A percentile compares a stretch with the other conserved stretches of the same genome.
Evolutionary conservation across 768 basidiomycete genomes (phyloP).

Genomic region (Boletus sp.): DNA sequence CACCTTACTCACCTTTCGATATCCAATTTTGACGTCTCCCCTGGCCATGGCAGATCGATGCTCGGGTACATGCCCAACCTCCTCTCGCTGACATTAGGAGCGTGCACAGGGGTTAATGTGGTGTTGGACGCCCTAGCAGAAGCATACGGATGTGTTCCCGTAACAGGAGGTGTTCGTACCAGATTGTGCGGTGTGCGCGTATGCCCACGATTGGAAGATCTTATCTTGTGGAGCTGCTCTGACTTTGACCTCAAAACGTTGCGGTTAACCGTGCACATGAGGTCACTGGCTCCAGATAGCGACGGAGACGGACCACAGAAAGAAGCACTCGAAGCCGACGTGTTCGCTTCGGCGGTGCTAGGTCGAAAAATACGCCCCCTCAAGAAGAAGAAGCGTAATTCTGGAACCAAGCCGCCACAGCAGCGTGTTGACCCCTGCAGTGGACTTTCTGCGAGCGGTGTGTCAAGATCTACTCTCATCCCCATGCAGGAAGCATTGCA

Average conservation of each 20-base stretch:
- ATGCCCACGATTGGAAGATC: slow-evolving; percentile 49
- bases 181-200: slow-evolving; percentile 39
- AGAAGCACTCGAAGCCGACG: slow-evolving; percentile 16
- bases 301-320: slow-evolving; percentile 13
- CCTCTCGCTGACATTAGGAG: slow-evolving; percentile 44
- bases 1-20: slow-evolving; percentile 50
- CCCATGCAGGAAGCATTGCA: slow-evolving; percentile 36
- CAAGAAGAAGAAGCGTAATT: slow-evolving; percentile 25
- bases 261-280: slow-evolving; percentile 36
- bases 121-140: slow-evolving; percentile 43
- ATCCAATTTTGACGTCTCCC: slow-evolving; percentile 42
- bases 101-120: slow-evolving; percentile 40
- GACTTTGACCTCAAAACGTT: slow-evolving; percentile 40
- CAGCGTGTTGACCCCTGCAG: slow-evolving; percentile 12
- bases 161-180: slow-evolving; percentile 8
- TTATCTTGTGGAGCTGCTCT: slow-evolving; percentile 49
- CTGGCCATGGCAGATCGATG: slow-evolving; percentile 39
- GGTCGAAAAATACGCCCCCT: slow-evolving; percentile 37
- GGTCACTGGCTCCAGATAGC: slow-evolving; percentile 20
- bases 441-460: slow-evolving; percentile 10
- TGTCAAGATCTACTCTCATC: slow-evolving; percentile 34
- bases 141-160: slow-evolving; percentile 26
- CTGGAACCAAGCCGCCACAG: slow-evolving; percentile 2
- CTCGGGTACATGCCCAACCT: slow-evolving; percentile 53
- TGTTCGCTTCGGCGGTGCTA: slow-evolving; percentile 24